phyloP scores from a whole-genome alignment of 2,329 filamentous ascomycete genomes.

The Knoxdaviesia capensis region DNA sequence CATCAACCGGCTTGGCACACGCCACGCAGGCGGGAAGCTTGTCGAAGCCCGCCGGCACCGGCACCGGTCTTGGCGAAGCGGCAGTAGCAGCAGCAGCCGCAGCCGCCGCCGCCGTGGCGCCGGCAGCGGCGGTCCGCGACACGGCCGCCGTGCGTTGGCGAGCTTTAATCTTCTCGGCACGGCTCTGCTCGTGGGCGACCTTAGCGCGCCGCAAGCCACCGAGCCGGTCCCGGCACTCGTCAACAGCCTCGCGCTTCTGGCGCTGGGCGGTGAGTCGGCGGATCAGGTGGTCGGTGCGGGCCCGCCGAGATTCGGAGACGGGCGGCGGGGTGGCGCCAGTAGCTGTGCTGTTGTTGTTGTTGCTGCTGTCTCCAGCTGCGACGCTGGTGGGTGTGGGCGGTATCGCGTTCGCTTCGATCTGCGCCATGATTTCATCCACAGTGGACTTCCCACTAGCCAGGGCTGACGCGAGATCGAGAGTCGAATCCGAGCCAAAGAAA shows the following conservation, averaged over 20 bases:
- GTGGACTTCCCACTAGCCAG: too few relatives aligned
- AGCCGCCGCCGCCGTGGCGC: too few relatives aligned
- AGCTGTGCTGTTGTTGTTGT: neutral
- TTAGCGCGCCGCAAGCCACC: conserved; percentile 27
- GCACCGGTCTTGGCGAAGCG: too few relatives aligned
- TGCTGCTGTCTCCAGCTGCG: too few relatives aligned
- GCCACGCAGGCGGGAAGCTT: conserved; percentile 18
- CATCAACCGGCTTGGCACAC: conserved; percentile 15
- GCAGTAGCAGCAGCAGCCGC: too few relatives aligned
- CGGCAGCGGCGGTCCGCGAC: too few relatives aligned
- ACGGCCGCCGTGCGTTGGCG: conserved; percentile 3
- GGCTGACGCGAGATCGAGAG: too few relatives aligned
- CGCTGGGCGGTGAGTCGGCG: conserved; percentile 3
- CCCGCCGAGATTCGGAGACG: conserved; percentile 2
- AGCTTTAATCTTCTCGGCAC: conserved; percentile 15
- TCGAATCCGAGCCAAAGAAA: too few relatives aligned
- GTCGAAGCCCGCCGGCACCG: conserved; percentile 14
- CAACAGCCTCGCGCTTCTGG: conserved; percentile 9
- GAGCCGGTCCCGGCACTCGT: conserved; percentile 17
- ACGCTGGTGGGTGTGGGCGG: too few relatives aligned
- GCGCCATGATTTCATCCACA: too few relatives aligned
- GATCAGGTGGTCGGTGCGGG: conserved; percentile 3
- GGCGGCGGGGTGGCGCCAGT: neutral
- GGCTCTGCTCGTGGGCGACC: conserved; percentile 24
- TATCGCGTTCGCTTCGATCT: too few relatives aligned